Conservation (phyloP, 495 filamentous ascomycete species). For the Platismatia glauca region DNA sequence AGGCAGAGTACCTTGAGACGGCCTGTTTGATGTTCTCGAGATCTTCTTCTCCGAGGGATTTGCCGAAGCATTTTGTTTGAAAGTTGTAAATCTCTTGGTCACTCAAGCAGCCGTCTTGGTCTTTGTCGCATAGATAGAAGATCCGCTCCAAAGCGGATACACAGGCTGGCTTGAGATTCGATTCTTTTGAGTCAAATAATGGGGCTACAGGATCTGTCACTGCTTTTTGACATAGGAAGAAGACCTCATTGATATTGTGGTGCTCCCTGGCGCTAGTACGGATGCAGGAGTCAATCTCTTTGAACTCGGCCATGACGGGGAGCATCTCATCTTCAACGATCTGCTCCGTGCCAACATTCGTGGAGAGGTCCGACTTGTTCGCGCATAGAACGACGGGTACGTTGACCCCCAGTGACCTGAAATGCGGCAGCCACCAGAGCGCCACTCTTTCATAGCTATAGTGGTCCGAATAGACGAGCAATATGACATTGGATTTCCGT, state of each 20-base stretch:
- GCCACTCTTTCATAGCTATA: constrained; percentile 98
- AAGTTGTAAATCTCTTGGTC: constrained; percentile 87
- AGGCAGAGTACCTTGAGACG: constrained; percentile 56
- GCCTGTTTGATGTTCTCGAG: constrained; percentile 80
- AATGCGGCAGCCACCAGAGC: constrained; percentile 95
- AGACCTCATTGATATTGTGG: constrained; percentile 91
- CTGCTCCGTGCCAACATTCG: constrained; percentile 60
- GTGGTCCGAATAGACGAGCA: constrained; percentile 96
- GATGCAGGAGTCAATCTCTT: constrained; percentile 97
- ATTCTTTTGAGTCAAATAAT: constrained; percentile 91
- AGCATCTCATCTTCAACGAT: constrained; percentile 96
- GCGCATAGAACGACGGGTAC: constrained; percentile 96
- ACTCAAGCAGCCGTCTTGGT: constrained; percentile 88
- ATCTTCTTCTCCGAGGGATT: constrained; percentile 67
- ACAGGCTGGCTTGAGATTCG: constrained; percentile 77
- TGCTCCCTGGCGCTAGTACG: constrained; percentile 90
- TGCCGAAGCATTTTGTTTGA: constrained; percentile 83
- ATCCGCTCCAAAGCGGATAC: constrained; percentile 76
- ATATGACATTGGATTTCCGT: constrained; percentile 89
- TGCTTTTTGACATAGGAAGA: constrained; percentile 97
- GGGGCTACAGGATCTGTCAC: constrained; percentile 96
- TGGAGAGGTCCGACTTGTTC: constrained; percentile 84
- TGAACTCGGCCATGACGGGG: constrained; percentile 96
- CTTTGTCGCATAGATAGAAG: constrained; percentile 92
- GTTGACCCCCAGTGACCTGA: constrained; percentile 92